phyloP scores from a whole-genome alignment of 1,284 basidiomycete genomes.

The Irpex sp. region DNA sequence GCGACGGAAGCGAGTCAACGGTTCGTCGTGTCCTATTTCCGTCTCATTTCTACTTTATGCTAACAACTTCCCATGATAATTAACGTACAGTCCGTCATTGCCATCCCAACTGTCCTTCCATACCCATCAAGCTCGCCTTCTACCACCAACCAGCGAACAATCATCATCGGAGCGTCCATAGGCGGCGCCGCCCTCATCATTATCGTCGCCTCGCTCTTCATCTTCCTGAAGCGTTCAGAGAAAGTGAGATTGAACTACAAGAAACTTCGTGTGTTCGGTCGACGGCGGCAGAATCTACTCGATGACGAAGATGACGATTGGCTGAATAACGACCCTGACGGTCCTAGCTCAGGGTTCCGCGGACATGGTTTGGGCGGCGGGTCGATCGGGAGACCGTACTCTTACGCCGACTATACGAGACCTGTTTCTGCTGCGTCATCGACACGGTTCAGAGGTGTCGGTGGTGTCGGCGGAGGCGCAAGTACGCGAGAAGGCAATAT shows the following conservation, averaged over 20 bases:
- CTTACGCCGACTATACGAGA: neutral
- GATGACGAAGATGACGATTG: conserved; percentile 40
- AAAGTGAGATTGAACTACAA: conserved; percentile 30
- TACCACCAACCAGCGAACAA: conserved; percentile 25
- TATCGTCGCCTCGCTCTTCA: conserved; percentile 32
- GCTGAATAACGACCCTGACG: conserved; percentile 9
- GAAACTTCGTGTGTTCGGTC: conserved; percentile 32
- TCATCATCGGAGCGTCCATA: conserved; percentile 42
- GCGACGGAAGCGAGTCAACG: conserved; percentile 21
- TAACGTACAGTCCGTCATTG: conserved; percentile 17
- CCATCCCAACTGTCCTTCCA: conserved; percentile 23
- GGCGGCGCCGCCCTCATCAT: conserved; percentile 38
- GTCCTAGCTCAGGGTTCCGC: neutral
- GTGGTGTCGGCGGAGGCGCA: neutral
- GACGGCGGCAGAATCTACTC: conserved; percentile 32
- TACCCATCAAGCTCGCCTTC: conserved; percentile 9
- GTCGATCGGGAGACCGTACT: neutral
- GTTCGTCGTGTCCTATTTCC: conserved; percentile 12
- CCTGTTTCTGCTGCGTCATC: neutral
- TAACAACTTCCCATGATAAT: neutral
- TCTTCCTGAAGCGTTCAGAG: conserved; percentile 32
- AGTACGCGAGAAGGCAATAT: neutral
- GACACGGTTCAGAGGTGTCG: neutral
- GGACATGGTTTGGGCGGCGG: neutral
- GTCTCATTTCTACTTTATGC: neutral